Base-by-base conservation (phyloP, 352 stramenopile genomes). In the Phytophthora pluvialis region DNA sequence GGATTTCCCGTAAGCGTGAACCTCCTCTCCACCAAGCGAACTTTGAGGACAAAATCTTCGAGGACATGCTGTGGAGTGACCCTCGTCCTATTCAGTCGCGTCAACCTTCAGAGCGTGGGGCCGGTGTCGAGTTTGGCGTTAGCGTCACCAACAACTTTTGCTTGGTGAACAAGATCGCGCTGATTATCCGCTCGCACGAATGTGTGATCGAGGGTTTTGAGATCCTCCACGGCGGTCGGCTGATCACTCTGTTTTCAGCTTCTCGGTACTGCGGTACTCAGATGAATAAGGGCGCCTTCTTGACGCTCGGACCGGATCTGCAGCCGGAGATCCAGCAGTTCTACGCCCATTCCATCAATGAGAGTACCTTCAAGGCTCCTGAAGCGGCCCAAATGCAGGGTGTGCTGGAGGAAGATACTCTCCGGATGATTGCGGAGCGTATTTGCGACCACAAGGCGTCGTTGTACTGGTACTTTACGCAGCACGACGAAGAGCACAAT, bases 261-360 rank as follows among this genome's bases (percentile, higher is more conserved):
- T 97, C 89, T 39, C 81, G 92, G 13, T 98, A 98, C 75, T 97
- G 92, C 53, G 90, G 90, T 13, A 97, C 88, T 44, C 88, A 96
- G 67, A 95, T 94, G 76, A 98, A 98, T 77, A 95, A 97, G 67
- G 93, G 93, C 4, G 93, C 93, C 0, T 98, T 98, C 60, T 73
- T 98, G 25, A 97, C 90, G 8, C 78, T 98, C 25, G 91, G 93
- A 0, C 81, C 87, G 1, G 89, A 98, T 48, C 76, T 98, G 8
- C 91, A 97, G 56, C 93, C 92, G 1, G 92, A 97, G 47, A 98
- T 98, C 49, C 92, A 98, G 73, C 93, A 98, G 69, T 98, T 97
- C 65, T 98, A 98, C 65, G 93, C 91, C 0, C 88, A 97, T 64
- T 75, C 83, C 21, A 81, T 97, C 16, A 80, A 96, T 54, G 80